Evolutionary conservation across 345 rosid genomes (phyloP).

Genomic region (Cardamine occulta): DNA sequence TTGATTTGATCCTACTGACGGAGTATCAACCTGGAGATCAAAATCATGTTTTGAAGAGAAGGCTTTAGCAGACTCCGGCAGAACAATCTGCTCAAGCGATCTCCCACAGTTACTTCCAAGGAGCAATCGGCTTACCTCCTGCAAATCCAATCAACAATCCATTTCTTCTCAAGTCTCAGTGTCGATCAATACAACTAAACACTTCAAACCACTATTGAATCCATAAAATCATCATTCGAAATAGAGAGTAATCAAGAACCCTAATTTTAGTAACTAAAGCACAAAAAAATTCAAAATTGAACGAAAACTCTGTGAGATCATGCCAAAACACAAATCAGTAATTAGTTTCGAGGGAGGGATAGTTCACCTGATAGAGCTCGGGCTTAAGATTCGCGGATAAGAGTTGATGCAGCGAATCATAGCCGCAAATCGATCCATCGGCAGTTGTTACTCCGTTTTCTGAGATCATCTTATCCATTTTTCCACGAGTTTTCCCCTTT

Average conservation of each 20-base stretch:
- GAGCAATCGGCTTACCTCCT: constrained; percentile 88
- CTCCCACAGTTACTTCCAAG: constrained; percentile 78
- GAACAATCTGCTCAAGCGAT: constrained; percentile 51
- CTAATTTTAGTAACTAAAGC: background rate
- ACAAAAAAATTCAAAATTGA: background rate
- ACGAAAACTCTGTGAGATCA: background rate
- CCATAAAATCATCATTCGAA: background rate
- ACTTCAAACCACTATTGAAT: background rate
- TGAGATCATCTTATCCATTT: constrained; percentile 37
- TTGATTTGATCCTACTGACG: constrained; percentile 1
- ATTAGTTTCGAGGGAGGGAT: background rate
- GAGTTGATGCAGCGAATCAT: constrained; percentile 77
- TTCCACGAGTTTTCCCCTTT: background rate
- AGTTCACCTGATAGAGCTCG: constrained; percentile 67
- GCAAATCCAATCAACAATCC: constrained; percentile 35
- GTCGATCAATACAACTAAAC: constrained; percentile 1
- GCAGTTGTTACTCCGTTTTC: constrained; percentile 44
- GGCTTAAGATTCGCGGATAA: constrained; percentile 77
- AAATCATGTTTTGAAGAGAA: constrained; percentile 66
- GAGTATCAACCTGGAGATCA: constrained; percentile 73
- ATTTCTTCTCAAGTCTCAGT: background rate
- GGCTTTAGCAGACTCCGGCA: constrained; percentile 59
- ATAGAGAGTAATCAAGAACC: constrained; percentile 1
- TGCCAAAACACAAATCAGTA: background rate
- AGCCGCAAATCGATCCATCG: constrained; percentile 76